These are phyloP conservation scores for Talaromyces proteolyticus DNA, from an alignment of 495 filamentous ascomycete genomes.

Conservation along the genomic window DNA sequence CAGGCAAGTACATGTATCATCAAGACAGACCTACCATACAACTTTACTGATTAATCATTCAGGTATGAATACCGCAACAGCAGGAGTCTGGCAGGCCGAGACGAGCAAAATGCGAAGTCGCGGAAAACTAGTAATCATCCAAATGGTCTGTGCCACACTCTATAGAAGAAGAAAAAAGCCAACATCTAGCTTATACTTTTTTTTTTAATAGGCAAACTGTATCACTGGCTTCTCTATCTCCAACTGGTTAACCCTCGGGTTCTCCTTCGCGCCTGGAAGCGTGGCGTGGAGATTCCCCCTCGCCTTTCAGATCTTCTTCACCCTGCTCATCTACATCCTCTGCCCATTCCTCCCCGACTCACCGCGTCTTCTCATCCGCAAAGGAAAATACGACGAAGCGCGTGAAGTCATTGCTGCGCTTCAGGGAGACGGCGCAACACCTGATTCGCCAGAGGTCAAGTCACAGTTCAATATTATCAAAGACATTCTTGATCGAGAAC, in stretches of 20 bases:
- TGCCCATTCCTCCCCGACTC: slow-evolving; percentile 44
- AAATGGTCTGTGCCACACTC: slow-evolving; percentile 22
- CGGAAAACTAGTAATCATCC: slow-evolving; percentile 50
- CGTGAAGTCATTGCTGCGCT: slow-evolving; percentile 17
- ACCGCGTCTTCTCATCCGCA: slow-evolving; percentile 24
- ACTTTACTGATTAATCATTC: not conserved
- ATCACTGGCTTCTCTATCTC: slow-evolving; percentile 13
- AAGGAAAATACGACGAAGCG: slow-evolving; percentile 22
- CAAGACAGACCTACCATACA: not conserved
- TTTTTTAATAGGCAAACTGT: slow-evolving; percentile 2
- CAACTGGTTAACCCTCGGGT: slow-evolving; percentile 11
- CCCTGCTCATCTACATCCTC: slow-evolving; percentile 32
- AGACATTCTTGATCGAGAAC: slow-evolving; percentile 11
- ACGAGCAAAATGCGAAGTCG: slow-evolving; percentile 47
- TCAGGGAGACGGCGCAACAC: slow-evolving; percentile 9
- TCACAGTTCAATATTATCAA: slow-evolving; percentile 14
- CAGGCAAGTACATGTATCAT: not conserved
- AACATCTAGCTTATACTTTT: not conserved
- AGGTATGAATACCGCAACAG: slow-evolving; percentile 51
- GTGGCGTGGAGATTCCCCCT: slow-evolving; percentile 40
- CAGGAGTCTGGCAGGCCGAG: slow-evolving; percentile 55
- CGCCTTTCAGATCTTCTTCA: slow-evolving; percentile 44
- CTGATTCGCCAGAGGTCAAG: slow-evolving; percentile 1
- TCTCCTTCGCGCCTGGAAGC: slow-evolving; percentile 31
- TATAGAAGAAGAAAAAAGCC: too few species aligned